Percentiles rank a stretch among this genome's conserved stretches.
These are phyloP conservation scores for Adiantum capillusveneris DNA, from an alignment of 75 land plant genomes.

Conservation along the genomic window DNA sequence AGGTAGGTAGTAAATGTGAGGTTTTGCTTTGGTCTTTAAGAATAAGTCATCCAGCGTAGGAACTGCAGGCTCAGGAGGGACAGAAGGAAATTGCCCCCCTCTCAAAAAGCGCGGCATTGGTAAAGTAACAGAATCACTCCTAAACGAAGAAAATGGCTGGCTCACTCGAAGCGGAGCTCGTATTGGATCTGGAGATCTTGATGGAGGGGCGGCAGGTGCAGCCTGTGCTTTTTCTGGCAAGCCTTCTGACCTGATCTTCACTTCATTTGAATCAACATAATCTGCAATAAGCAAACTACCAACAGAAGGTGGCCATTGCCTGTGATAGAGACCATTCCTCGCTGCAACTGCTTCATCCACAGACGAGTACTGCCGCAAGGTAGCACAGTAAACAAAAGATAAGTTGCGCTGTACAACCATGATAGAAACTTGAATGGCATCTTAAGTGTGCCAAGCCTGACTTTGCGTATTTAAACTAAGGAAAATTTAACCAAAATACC, in stretches of 20 bases:
- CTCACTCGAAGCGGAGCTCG: too few species aligned
- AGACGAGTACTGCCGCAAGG: slow-evolving; percentile 70
- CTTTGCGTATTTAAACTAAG: too few species aligned
- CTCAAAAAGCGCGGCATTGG: slow-evolving; percentile 8
- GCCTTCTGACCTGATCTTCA: slow-evolving; percentile 51
- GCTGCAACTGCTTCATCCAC: slow-evolving; percentile 81
- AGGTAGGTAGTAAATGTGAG: slow-evolving; percentile 89
- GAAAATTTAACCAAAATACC: too few species aligned
- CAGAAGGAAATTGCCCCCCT: slow-evolving; percentile 33
- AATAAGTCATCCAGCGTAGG: slow-evolving; percentile 86
- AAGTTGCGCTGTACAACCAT: too few species aligned
- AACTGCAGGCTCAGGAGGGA: slow-evolving; percentile 48
- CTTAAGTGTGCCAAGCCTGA: too few species aligned
- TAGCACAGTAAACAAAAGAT: too few species aligned
- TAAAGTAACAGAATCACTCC: slow-evolving; percentile 17
- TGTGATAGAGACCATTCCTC: slow-evolving; percentile 80
- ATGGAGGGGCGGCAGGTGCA: slow-evolving; percentile 29
- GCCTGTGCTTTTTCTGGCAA: slow-evolving; percentile 20
- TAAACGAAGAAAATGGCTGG: slow-evolving; percentile 5
- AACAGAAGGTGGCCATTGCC: slow-evolving; percentile 93
- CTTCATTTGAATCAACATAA: slow-evolving; percentile 84
- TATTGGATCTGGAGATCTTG: slow-evolving; percentile 1
- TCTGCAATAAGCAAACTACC: slow-evolving; percentile 72
- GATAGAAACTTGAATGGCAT: too few species aligned
- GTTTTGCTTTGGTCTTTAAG: slow-evolving; percentile 72